Percentiles rank a stretch among this genome's conserved stretches.
Evolutionary conservation across 805 yeast genomes (phyloP).

Genomic region (Ogataea chonburiensis): DNA sequence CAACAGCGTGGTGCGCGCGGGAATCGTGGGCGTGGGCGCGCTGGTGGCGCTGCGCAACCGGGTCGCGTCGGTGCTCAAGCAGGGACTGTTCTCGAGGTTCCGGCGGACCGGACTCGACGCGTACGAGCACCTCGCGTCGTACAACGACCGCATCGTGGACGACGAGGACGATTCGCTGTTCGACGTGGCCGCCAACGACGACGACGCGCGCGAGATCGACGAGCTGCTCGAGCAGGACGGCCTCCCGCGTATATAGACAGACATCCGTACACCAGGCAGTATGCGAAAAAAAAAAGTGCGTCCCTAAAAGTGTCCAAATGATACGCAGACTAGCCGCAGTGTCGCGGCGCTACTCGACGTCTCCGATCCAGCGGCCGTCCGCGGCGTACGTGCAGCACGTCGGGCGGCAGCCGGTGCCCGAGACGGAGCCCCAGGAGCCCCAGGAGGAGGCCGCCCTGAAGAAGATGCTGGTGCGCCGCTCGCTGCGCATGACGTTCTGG

Average conservation of each 20-base stretch:
- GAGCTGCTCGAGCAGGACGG: constrained; percentile 38
- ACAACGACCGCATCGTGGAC: constrained; percentile 33
- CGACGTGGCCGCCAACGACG: constrained; percentile 38
- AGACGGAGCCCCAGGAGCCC: constrained; percentile 7
- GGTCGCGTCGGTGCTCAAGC: constrained; percentile 20
- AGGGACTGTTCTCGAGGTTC: constrained; percentile 25
- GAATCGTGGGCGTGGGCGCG: constrained; percentile 38
- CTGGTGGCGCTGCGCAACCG: constrained; percentile 18
- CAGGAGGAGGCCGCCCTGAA: constrained; percentile 24
- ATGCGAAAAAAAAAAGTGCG: neutral
- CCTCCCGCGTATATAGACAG: constrained; percentile 17
- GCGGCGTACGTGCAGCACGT: constrained; percentile 25
- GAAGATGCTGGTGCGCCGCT: constrained; percentile 27
- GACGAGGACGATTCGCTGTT: constrained; percentile 35
- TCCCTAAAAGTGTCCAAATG: constrained; percentile 2
- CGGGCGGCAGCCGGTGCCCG: constrained; percentile 31
- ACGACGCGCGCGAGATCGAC: constrained; percentile 49
- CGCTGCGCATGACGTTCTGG: constrained; percentile 33
- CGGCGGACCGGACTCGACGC: constrained; percentile 23
- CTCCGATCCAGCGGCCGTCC: constrained; percentile 23
- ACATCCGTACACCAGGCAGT: neutral
- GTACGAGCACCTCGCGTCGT: constrained; percentile 25
- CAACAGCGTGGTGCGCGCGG: constrained; percentile 57
- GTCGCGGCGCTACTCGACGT: constrained; percentile 7
- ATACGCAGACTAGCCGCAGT: neutral